Percentiles rank a stretch among this genome's conserved stretches.
These are phyloP conservation scores for Teunomyces pallodes DNA, from an alignment of 805 yeast genomes.

Conservation along the genomic window DNA sequence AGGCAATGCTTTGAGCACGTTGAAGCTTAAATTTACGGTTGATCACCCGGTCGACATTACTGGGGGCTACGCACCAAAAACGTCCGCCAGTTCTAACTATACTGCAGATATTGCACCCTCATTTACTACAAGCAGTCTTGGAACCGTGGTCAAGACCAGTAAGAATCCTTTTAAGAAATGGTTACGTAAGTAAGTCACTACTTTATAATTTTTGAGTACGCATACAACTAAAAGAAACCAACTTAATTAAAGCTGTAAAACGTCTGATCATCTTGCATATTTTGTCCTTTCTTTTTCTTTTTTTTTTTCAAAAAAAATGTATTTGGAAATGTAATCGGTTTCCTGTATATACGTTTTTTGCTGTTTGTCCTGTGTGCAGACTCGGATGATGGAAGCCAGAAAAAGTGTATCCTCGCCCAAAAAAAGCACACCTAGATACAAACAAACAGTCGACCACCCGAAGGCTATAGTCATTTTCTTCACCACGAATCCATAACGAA, in stretches of 20 bases:
- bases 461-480: background rate
- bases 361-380: background rate
- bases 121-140: constrained; percentile 23
- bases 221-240: background rate
- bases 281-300: background rate
- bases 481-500: background rate
- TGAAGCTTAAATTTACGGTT: constrained; percentile 32
- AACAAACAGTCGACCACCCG: background rate
- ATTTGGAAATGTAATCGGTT: background rate
- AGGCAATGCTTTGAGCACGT: constrained; percentile 25
- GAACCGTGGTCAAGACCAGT: constrained; percentile 20
- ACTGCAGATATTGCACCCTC: constrained; percentile 13
- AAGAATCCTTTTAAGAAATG: constrained; percentile 43
- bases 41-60: background rate
- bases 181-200: constrained; percentile 22
- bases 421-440: constrained; percentile 1
- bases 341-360: background rate
- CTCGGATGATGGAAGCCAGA: background rate
- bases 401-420: background rate
- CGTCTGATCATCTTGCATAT: background rate
- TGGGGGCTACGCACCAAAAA: background rate
- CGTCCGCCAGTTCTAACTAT: background rate
- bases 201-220: background rate
- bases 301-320: background rate
- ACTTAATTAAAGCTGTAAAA: no score